A percentile compares a stretch with the other conserved stretches of the same genome.
phyloP scores from a whole-genome alignment of 2,329 filamentous ascomycete genomes.

The Chrysosporium keratinophilum region DNA sequence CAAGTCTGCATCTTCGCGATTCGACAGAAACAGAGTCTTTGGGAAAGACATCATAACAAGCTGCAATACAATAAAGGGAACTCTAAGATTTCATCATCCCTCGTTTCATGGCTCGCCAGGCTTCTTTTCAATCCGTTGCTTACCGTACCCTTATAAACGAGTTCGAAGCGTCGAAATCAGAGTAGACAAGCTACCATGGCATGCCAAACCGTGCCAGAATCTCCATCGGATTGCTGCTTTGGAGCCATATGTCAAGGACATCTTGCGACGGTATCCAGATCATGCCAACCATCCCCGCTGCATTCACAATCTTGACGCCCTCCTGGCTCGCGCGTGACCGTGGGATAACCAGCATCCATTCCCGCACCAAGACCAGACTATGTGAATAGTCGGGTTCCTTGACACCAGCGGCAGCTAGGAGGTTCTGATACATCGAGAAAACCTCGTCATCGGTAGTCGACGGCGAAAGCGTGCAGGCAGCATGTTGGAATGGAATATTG shows the following conservation, averaged over 20 bases:
- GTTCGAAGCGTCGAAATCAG: too few relatives aligned
- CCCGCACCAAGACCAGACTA: constrained; percentile 37
- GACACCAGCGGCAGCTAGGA: constrained; percentile 12
- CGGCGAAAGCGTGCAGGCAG: neutral
- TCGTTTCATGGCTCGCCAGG: too few relatives aligned
- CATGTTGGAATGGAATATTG: constrained; percentile 15
- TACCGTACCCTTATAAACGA: too few relatives aligned
- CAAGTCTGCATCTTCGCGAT: too few relatives aligned
- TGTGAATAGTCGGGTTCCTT: constrained; percentile 26
- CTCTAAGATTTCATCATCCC: too few relatives aligned
- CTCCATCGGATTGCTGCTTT: constrained; percentile 24
- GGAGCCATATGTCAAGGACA: constrained; percentile 31
- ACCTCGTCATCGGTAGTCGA: constrained; percentile 4
- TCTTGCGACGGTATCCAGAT: constrained; percentile 22
- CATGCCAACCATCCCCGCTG: constrained; percentile 38
- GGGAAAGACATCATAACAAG: too few relatives aligned
- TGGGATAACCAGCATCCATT: constrained; percentile 40
- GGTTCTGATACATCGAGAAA: constrained; percentile 12
- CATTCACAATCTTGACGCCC: constrained; percentile 16
- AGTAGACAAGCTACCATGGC: constrained; percentile 10
- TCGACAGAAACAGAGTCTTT: too few relatives aligned
- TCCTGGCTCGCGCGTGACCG: constrained; percentile 27
- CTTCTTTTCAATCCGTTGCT: too few relatives aligned
- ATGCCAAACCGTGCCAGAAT: constrained; percentile 31
- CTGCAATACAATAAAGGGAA: too few relatives aligned